Conservation (phyloP, 305 asterid genomes). For the Stenogyne calaminthoides region DNA sequence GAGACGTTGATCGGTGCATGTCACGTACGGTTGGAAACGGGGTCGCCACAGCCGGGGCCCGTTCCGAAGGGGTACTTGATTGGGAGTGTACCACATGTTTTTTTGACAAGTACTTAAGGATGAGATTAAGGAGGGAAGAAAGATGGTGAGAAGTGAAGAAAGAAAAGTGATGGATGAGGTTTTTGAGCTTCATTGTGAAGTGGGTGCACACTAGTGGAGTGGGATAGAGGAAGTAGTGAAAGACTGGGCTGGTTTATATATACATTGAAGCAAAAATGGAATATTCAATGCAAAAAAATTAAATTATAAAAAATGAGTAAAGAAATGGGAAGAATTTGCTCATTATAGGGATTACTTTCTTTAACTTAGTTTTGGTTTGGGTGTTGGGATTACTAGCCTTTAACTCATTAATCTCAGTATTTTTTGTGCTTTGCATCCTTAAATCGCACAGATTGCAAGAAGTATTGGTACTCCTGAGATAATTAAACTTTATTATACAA, state of each 20-base stretch:
- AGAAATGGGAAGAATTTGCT: not conserved
- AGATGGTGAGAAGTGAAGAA: constrained; percentile 28
- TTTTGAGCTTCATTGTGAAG: constrained; percentile 26
- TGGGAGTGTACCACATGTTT: constrained; percentile 56
- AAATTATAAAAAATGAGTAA: not conserved
- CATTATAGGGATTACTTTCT: not conserved
- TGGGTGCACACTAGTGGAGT: constrained; percentile 14
- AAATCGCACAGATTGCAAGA: constrained; percentile 25
- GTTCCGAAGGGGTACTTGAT: constrained; percentile 77
- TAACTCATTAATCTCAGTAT: constrained; percentile 17
- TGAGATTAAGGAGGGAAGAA: constrained; percentile 37
- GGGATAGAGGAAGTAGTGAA: constrained; percentile 10
- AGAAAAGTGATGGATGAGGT: constrained; percentile 22
- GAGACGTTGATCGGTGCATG: constrained; percentile 59
- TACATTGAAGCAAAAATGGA: not conserved
- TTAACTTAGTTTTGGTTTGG: constrained; percentile 5
- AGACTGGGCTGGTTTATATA: constrained; percentile 23
- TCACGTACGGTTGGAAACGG: constrained; percentile 57
- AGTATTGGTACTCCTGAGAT: not conserved
- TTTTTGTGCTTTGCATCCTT: constrained; percentile 7
- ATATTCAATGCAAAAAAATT: not conserved
- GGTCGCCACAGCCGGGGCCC: constrained; percentile 80
- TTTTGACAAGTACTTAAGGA: constrained; percentile 65
- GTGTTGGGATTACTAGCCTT: constrained; percentile 17
- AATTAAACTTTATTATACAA: not conserved